Evolutionary conservation across 75 land plant genomes (phyloP), one percentile per base, ranked within the genome.

Genomic region (Cryptomeria japonica): DNA sequence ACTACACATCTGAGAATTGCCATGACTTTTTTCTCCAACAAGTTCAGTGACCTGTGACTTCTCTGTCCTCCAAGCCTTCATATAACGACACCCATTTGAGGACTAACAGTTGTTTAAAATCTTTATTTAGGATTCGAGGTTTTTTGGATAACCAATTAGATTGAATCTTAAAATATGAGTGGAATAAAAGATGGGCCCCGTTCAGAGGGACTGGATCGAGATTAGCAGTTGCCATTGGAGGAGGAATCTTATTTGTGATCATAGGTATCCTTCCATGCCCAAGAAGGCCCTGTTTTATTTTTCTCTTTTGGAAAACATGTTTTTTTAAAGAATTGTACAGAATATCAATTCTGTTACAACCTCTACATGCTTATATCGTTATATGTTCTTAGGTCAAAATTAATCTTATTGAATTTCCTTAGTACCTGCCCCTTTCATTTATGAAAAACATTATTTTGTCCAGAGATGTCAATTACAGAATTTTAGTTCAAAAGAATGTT

Each of bases 171-270:
- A 7, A 86, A 37, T 15, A 89, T 89, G 90, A 61, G 80, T 51
- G 88, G 88, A 32, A 85, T 86, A 64, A 51, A 86, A 78, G 90
- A 84, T 9, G 90, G 88, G 55, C 42, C 85, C 6, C 64, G 82
- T 73, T 76, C 73, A 84, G 91, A 32, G 19, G 61, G 15, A 77
- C 70, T 41, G 80, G 82, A 5, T 97, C 94, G 79, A 72, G 91
- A 72, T 89, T 96, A 61, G 90, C 90, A 36, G 80, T 88, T 2
- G 99, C 99, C 15, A 89, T 97, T 39, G 90, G 75, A 19, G 86
- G 92, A 68, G 99, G 99, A 75, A 86, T 97, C 51, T 56, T 92
- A 34, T 28, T 93, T 22, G 99, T 96, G 14, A 49, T 84, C 53
- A 7, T 41, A 77, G 51, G 83, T 39, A 87, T 80, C 18, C 37